Evolutionary conservation across 129 eudicot genomes (phyloP).

Genomic region (Oenanthe sinensis): DNA sequence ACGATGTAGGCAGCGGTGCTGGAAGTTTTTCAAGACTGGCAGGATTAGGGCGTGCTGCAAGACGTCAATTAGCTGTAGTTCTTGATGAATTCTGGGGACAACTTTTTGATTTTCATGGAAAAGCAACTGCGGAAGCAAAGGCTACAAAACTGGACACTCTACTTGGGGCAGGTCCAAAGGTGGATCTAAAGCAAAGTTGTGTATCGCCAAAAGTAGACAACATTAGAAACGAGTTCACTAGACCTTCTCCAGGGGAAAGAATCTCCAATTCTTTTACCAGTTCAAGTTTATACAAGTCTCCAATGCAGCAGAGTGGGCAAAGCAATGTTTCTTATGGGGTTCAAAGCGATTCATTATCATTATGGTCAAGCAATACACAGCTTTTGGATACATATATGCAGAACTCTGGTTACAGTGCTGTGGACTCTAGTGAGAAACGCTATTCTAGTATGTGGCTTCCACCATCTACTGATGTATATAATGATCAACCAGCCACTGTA

Average conservation of each 20-base stretch:
- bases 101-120: slow-evolving; percentile 87
- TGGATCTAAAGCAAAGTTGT: slow-evolving; percentile 33
- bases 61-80: slow-evolving; percentile 69
- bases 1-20: slow-evolving; percentile 62
- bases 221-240: slow-evolving; percentile 24
- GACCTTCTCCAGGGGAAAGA: slow-evolving; percentile 26
- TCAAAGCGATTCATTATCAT: slow-evolving; percentile 33
- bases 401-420: slow-evolving; percentile 23
- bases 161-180: slow-evolving; percentile 45
- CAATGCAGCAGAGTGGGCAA: slow-evolving; percentile 36
- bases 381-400: slow-evolving; percentile 47
- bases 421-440: slow-evolving; percentile 54
- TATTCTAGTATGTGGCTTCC: slow-evolving; percentile 26
- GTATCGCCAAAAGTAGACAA: slow-evolving; percentile 32
- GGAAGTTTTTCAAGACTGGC: slow-evolving; percentile 87
- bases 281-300: slow-evolving; percentile 27
- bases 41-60: slow-evolving; percentile 87
- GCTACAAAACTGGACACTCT: slow-evolving; percentile 56
- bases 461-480: slow-evolving; percentile 40
- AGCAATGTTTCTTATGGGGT: slow-evolving; percentile 33
- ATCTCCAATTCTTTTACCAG: slow-evolving; percentile 27
- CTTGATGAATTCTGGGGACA: slow-evolving; percentile 98
- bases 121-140: slow-evolving; percentile 66
- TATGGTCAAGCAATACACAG: slow-evolving; percentile 48
- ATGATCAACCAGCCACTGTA: slow-evolving; percentile 77